Evolutionary conservation across 192 early-diverging fungal genomes (phyloP), one percentile per base, ranked within the genome.

Genomic region (Entomortierella beljakovae): DNA sequence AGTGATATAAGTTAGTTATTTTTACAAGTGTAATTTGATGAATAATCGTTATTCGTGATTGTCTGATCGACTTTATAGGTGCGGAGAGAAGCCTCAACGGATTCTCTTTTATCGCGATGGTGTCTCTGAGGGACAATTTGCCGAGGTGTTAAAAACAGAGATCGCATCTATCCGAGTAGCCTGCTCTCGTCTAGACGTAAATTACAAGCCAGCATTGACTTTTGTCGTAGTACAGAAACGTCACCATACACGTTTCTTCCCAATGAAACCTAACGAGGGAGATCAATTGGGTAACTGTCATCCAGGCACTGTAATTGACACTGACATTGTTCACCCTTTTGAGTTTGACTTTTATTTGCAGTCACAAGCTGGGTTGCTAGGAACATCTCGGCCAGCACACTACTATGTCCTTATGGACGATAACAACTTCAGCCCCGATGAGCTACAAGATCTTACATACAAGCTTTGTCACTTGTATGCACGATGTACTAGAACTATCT

Each of bases 381-480:
- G 97, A 38, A 97, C 96, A 0, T 95, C 93, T 8, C 91, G 95
- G n/a, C 95, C 97, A 0, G 94, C 94, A 0, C 94, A 96, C 73
- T 99, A 99, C 87, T 90, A 93, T 52, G 95, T 97, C 13, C 81
- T 99, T 20, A 86, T 91, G 53, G 95, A 99, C 65, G 95, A 98
- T 22, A 94, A 94, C 75, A 70, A 83, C 1, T 94, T 96, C 32
- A 87, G 88, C 2, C 66, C 92, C 1, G 95, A 99, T 64, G 79
- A 85, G 20, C 75, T 99, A 22, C 95, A 98, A 76, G 88, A 92
- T 43, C 85, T 99, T 4, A 96, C 97, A 0, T 98, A 95, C 81
- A 85, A 91, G n/a, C 82, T 98, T 34, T 98, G 97, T 80, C 97
- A 96, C 65, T 80, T 95, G 22, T 98, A 96, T 74, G 94, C 93